Percentiles rank a stretch among this genome's conserved stretches.
These are phyloP conservation scores for Porpolomopsis calyptriformis DNA, from an alignment of 768 basidiomycete genomes.

Conservation along the genomic window DNA sequence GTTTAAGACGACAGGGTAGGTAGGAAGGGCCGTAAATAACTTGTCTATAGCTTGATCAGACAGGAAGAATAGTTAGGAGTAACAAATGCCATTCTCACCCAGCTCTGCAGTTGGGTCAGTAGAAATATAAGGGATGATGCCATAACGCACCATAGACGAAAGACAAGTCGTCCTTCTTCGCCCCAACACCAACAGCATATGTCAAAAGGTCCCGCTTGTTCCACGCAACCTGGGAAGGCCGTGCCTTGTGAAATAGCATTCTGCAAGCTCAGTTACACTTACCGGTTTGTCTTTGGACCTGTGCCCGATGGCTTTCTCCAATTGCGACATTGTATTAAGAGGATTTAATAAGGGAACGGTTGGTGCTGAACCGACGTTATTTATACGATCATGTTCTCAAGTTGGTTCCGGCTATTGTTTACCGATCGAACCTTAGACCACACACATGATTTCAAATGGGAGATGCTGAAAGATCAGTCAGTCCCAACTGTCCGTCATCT, in stretches of 20 bases:
- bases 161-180: constrained; percentile 59
- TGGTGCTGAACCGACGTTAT: neutral
- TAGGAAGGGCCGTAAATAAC: constrained; percentile 68
- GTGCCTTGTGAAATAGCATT: neutral
- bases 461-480: neutral
- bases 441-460: too few relatives aligned
- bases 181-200: constrained; percentile 75
- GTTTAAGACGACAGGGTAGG: constrained; percentile 70
- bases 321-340: constrained; percentile 41
- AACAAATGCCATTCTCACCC: constrained; percentile 25
- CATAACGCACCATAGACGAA: constrained; percentile 55
- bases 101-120: constrained; percentile 31
- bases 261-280: constrained; percentile 12
- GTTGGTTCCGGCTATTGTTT: neutral
- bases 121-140: neutral
- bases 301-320: constrained; percentile 57
- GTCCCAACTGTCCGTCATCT: neutral
- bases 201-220: constrained; percentile 73
- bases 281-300: constrained; percentile 45
- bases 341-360: neutral
- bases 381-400: neutral
- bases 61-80: neutral
- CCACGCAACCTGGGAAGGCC: constrained; percentile 57
- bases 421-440: too few relatives aligned
- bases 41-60: constrained; percentile 33